Evolutionary conservation across 768 basidiomycete species (phyloP).

Genomic region (Suillus sp.): DNA sequence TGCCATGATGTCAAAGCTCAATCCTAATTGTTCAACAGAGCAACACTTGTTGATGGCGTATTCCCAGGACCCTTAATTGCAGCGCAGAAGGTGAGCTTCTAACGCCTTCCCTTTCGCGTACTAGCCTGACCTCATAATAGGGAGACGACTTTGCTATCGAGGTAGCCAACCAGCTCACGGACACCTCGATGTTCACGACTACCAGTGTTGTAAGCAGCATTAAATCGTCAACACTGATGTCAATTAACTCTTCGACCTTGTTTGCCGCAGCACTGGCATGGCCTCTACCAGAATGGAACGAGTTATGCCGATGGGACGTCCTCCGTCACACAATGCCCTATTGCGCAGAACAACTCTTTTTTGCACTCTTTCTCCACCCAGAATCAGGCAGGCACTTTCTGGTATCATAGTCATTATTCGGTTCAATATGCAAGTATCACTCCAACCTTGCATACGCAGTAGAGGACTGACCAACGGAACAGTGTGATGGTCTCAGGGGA

Average conservation of each 20-base stretch:
- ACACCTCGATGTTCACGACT: conserved; percentile 47
- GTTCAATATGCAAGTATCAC: conserved; percentile 37
- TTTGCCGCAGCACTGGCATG: conserved; percentile 54
- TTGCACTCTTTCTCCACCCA: conserved; percentile 25
- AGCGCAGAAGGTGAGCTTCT: conserved; percentile 35
- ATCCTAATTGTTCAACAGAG: conserved; percentile 22
- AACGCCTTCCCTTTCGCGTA: not conserved
- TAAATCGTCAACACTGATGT: not conserved
- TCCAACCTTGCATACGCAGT: not conserved
- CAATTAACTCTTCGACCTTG: not conserved
- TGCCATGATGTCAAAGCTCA: not conserved
- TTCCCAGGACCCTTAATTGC: conserved; percentile 50
- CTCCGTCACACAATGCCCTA: conserved; percentile 38
- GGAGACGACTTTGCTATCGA: conserved; percentile 44
- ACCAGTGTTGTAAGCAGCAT: conserved; percentile 49
- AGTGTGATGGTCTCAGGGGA: conserved; percentile 29
- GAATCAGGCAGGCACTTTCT: conserved; percentile 31
- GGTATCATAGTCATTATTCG: conserved; percentile 40
- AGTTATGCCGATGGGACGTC: conserved; percentile 48
- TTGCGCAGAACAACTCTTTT: conserved; percentile 21
- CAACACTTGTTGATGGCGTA: conserved; percentile 44
- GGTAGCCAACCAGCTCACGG: conserved; percentile 45
- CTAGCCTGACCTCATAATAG: conserved; percentile 22
- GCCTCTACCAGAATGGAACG: conserved; percentile 44
- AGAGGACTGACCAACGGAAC: not conserved